Base-by-base conservation (phyloP, 106 monocot genomes). In the Agapanthus africanus region DNA sequence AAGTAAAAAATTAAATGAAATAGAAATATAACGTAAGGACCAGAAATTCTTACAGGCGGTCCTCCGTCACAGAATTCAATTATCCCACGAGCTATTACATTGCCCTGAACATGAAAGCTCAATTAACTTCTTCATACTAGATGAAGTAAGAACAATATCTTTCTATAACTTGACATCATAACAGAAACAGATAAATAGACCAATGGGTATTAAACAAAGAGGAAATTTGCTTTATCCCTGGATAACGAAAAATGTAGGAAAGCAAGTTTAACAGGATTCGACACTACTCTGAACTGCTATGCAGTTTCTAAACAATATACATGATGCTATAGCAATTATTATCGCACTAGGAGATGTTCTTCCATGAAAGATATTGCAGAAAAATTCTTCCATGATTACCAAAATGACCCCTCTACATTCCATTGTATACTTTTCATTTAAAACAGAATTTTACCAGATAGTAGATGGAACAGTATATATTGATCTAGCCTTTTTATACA, bases 1-100 rank as follows among this genome's bases (percentile, higher is more conserved):
- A 40, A 27, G 28, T 23, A 39, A 66, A 30, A 28, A 23, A 42
- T 28, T 23, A 27, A 40, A 44, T 6, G 42, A 66, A 18, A 42
- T 8, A 7, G 33, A 30, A 7, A 40, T 26, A 68, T 34, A 38
- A 50, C 68, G 30, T 40, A 9, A 68, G 28, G 32, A 33, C 19
- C 26, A 27, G 9, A 50, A 22, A 68, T 38, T 74, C 84, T 78
- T 79, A 85, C 85, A 70, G 72, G 81, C 65, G 81, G 85, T 54
- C 72, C 78, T 73, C 76, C 85, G 70, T 78, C 81, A 73, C 85
- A 85, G 70, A 76, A 76, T 63, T 85, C 85, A 40, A 85, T 38
- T 54, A 85, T 56, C 13, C 81, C 85, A 81, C 85, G 78, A 68
- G 75, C 85, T 38, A 85, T 85, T 42, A 85, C 34, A 40, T 85